A percentile compares a stretch with the other conserved stretches of the same genome.
Evolutionary conservation across 495 filamentous ascomycete genomes (phyloP).

Genomic region (Penicillium longicatenatum): DNA sequence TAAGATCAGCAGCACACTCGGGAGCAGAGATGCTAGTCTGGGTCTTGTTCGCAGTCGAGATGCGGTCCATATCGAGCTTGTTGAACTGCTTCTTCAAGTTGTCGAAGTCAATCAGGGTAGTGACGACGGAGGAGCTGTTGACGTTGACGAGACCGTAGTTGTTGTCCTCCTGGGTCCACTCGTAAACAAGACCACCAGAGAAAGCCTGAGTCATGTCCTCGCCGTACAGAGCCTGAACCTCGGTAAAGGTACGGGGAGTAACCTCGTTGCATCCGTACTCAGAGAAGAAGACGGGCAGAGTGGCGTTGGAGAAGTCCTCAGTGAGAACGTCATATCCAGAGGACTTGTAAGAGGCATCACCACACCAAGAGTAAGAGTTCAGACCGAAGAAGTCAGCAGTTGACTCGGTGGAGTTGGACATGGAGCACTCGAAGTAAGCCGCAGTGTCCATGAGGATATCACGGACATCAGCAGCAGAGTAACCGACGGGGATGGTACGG

Average conservation of each 20-base stretch:
- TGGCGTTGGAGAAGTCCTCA: conserved; percentile 66
- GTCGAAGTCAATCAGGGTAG: conserved; percentile 71
- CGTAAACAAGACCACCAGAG: conserved; percentile 87
- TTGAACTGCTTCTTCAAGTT: conserved; percentile 72
- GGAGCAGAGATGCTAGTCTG: conserved; percentile 52
- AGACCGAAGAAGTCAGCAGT: conserved; percentile 86
- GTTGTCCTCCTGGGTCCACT: conserved; percentile 79
- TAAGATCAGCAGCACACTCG: conserved; percentile 46
- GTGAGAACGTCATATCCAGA: conserved; percentile 74
- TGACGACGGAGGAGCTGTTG: conserved; percentile 63
- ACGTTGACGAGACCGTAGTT: conserved; percentile 78
- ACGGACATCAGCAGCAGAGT: conserved; percentile 93
- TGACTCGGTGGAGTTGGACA: conserved; percentile 63
- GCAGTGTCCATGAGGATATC: conserved; percentile 74
- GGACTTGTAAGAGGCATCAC: conserved; percentile 67
- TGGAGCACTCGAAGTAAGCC: conserved; percentile 82
- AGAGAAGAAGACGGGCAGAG: conserved; percentile 91
- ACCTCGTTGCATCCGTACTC: conserved; percentile 94
- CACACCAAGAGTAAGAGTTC: conserved; percentile 97
- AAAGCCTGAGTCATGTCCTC: conserved; percentile 74
- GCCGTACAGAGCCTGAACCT: conserved; percentile 80
- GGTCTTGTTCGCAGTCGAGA: conserved; percentile 62
- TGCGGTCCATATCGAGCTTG: conserved; percentile 66
- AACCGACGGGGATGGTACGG: conserved; percentile 79
- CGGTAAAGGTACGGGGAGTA: conserved; percentile 77